Evolutionary conservation across 1,284 basidiomycete species (phyloP).

Genomic region (Sutorius eximius): DNA sequence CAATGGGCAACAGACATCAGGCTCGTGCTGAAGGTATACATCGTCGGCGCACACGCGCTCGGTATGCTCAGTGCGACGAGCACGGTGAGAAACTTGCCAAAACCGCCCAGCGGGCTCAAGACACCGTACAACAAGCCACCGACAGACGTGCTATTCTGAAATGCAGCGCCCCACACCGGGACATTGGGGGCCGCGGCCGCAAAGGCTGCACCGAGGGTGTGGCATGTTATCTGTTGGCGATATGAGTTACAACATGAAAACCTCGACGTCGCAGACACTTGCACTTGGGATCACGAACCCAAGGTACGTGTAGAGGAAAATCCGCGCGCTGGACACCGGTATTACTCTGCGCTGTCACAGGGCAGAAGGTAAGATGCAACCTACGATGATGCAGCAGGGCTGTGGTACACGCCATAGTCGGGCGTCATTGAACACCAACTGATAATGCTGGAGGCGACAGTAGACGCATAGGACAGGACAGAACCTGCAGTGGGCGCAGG

Average conservation of each 20-base stretch:
- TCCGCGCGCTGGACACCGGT: constrained; percentile 36
- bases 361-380: constrained; percentile 10
- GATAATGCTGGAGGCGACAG: constrained; percentile 43
- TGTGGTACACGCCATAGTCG: constrained; percentile 63
- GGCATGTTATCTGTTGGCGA: constrained; percentile 49
- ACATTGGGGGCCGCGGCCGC: constrained; percentile 58
- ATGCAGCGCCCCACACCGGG: constrained; percentile 56
- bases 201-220: constrained; percentile 66
- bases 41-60: constrained; percentile 64
- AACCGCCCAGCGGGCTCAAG: constrained; percentile 50
- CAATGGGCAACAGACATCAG: constrained; percentile 60
- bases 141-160: constrained; percentile 52
- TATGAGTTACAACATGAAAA: neutral
- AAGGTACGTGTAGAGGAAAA: constrained; percentile 66
- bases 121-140: constrained; percentile 61
- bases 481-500: constrained; percentile 31
- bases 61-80: constrained; percentile 49
- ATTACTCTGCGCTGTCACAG: neutral
- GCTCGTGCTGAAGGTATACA: constrained; percentile 76
- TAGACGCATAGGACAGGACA: constrained; percentile 46
- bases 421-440: constrained; percentile 57
- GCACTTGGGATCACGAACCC: constrained; percentile 63
- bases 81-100: constrained; percentile 54
- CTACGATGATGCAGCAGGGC: constrained; percentile 48
- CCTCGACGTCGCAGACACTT: constrained; percentile 23